A percentile compares a stretch with the other conserved stretches of the same genome.
These are phyloP conservation scores for Meira miltonrushii DNA, from an alignment of 1,284 basidiomycete species.

Conservation along the genomic window DNA sequence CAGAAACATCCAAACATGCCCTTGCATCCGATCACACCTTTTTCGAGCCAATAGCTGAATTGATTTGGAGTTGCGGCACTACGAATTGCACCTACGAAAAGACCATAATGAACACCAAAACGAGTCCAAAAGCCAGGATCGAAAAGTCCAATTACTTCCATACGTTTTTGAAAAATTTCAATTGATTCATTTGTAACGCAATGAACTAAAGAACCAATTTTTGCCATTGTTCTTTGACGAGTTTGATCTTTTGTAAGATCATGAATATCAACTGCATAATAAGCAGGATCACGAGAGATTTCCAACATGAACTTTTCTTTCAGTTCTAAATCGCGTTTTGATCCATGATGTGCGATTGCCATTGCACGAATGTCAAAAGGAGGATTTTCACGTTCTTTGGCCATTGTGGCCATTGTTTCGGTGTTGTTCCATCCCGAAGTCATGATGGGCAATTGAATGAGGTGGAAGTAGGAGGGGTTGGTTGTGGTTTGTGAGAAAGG, in stretches of 20 bases:
- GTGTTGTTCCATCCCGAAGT: conserved; percentile 7
- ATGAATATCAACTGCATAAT: conserved; percentile 59
- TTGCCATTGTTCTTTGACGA: conserved; percentile 49
- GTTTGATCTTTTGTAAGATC: conserved; percentile 60
- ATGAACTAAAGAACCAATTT: conserved; percentile 39
- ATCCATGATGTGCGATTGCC: conserved; percentile 54
- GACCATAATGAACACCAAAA: conserved; percentile 59
- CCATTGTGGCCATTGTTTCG: conserved; percentile 52
- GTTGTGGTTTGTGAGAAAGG: too few relatives aligned
- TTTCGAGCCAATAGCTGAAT: conserved; percentile 59
- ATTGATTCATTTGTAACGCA: conserved; percentile 46
- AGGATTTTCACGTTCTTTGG: conserved; percentile 56
- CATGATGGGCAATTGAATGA: conserved; percentile 1
- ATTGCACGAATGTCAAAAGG: conserved; percentile 40
- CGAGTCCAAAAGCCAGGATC: conserved; percentile 60
- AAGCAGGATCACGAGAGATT: conserved; percentile 57
- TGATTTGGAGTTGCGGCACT: conserved; percentile 50
- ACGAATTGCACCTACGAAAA: conserved; percentile 28
- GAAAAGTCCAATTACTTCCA: conserved; percentile 55
- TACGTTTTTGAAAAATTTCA: conserved; percentile 56
- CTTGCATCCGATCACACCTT: conserved; percentile 58
- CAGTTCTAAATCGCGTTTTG: conserved; percentile 43
- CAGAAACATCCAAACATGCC: conserved; percentile 61
- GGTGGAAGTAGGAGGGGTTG: background rate
- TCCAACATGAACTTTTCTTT: conserved; percentile 56